A percentile compares a stretch with the other conserved stretches of the same genome.
phyloP scores from a whole-genome alignment of 768 basidiomycete species.

The Amanita pseudoporphyria region DNA sequence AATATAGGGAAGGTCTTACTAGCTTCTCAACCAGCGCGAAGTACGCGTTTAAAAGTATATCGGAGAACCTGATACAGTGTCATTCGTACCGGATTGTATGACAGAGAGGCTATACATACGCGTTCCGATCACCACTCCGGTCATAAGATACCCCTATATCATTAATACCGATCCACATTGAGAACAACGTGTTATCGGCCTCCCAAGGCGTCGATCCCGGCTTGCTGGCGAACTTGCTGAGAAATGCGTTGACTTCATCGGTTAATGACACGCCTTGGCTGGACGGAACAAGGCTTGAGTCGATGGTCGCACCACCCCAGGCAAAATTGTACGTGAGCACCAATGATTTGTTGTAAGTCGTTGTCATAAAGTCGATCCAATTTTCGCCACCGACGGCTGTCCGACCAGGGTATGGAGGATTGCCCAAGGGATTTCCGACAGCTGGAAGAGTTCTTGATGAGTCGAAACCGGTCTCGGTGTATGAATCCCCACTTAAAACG shows the following conservation, averaged over 20 bases:
- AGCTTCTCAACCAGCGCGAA: constrained; percentile 41
- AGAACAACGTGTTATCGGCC: constrained; percentile 47
- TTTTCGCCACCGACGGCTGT: constrained; percentile 47
- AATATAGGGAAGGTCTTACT: constrained; percentile 20
- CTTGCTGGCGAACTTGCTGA: constrained; percentile 34
- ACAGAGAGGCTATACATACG: constrained; percentile 24
- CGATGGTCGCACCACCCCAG: constrained; percentile 57
- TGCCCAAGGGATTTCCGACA: constrained; percentile 40
- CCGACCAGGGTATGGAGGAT: constrained; percentile 44
- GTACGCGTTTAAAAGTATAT: constrained; percentile 36
- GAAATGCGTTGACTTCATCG: constrained; percentile 56
- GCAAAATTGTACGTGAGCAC: constrained; percentile 59
- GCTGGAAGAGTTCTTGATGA: constrained; percentile 30
- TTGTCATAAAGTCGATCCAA: constrained; percentile 49
- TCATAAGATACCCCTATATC: constrained; percentile 53
- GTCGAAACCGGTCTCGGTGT: constrained; percentile 47
- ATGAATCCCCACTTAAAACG: constrained; percentile 42
- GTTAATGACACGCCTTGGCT: constrained; percentile 42
- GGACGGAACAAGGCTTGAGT: constrained; percentile 45
- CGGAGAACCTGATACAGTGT: constrained; percentile 30
- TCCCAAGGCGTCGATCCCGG: constrained; percentile 48
- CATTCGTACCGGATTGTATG: background rate
- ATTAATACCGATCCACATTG: constrained; percentile 67
- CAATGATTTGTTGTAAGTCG: constrained; percentile 41
- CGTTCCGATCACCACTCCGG: constrained; percentile 32